Evolutionary conservation across 164 flowering plant species (phyloP).

Genomic region (Magnolia sinica): DNA sequence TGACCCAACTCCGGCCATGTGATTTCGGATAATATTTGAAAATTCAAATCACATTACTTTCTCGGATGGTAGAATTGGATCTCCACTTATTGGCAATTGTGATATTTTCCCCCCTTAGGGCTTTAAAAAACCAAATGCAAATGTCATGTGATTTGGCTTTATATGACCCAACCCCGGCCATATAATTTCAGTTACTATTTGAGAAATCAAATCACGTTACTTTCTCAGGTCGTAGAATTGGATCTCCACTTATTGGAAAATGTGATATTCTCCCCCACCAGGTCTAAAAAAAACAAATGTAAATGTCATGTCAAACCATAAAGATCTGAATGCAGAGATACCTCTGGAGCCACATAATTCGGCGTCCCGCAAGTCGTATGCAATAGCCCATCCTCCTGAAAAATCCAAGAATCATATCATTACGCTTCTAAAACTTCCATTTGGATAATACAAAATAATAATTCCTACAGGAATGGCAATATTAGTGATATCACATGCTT

Average conservation of each 20-base stretch:
- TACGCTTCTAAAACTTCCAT: background rate
- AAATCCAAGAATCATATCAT: background rate
- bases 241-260: too few species aligned
- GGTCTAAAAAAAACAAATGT: too few species aligned
- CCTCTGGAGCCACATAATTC: conserved; percentile 99
- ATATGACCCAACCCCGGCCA: too few species aligned
- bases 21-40: background rate
- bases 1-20: too few species aligned
- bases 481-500: background rate
- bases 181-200: too few species aligned
- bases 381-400: conserved; percentile 73
- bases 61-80: background rate
- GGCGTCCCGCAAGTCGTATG: conserved; percentile 98
- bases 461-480: background rate
- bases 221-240: too few species aligned
- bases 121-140: too few species aligned
- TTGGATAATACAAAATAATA: background rate
- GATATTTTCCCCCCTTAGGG: too few species aligned
- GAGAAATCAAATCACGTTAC: too few species aligned
- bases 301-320: background rate
- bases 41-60: background rate
- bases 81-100: background rate
- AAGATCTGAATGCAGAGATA: conserved; percentile 20
- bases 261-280: too few species aligned
- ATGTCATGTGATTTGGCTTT: too few species aligned